These are phyloP conservation scores for Rhynchosporium agropyri DNA, from an alignment of 2,329 filamentous ascomycete species.

Conservation along the genomic window DNA sequence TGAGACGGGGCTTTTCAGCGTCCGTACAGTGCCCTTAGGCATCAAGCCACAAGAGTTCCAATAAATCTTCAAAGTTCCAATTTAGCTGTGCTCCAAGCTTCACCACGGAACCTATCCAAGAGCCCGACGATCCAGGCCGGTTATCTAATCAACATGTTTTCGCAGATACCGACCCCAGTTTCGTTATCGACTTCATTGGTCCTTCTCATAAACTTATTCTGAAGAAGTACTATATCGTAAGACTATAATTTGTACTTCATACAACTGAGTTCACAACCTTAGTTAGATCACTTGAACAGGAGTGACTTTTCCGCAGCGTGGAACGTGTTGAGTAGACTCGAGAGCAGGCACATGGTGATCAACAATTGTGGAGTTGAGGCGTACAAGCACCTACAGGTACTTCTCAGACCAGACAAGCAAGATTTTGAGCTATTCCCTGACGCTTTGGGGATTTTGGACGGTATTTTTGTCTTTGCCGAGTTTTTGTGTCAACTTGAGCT, in stretches of 20 bases:
- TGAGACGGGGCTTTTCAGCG: not conserved
- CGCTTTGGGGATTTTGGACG: slow-evolving; percentile 15
- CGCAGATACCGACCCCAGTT: slow-evolving; percentile 40
- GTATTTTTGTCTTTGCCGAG: not conserved
- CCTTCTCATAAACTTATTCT: slow-evolving; percentile 43
- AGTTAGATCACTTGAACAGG: slow-evolving; percentile 45
- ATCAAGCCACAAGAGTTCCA: not conserved
- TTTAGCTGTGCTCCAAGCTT: slow-evolving; percentile 36
- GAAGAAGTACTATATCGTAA: slow-evolving; percentile 45
- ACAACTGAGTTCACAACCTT: slow-evolving; percentile 45
- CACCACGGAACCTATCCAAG: slow-evolving; percentile 33
- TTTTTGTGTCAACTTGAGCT: not conserved
- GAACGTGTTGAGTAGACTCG: slow-evolving; percentile 42
- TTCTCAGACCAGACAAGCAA: slow-evolving; percentile 40
- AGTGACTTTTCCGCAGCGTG: slow-evolving; percentile 45
- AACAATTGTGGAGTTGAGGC: slow-evolving; percentile 51
- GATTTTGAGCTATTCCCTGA: slow-evolving; percentile 36
- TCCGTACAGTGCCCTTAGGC: not conserved
- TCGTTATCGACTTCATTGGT: slow-evolving; percentile 40
- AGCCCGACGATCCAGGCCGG: slow-evolving; percentile 37
- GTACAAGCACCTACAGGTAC: slow-evolving; percentile 51
- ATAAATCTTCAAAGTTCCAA: slow-evolving; percentile 34
- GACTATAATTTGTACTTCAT: slow-evolving; percentile 46
- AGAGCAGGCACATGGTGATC: slow-evolving; percentile 44
- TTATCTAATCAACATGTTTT: slow-evolving; percentile 36